Base-by-base conservation (phyloP, 2,329 filamentous ascomycete species). In the Fusarium avenaceum region DNA sequence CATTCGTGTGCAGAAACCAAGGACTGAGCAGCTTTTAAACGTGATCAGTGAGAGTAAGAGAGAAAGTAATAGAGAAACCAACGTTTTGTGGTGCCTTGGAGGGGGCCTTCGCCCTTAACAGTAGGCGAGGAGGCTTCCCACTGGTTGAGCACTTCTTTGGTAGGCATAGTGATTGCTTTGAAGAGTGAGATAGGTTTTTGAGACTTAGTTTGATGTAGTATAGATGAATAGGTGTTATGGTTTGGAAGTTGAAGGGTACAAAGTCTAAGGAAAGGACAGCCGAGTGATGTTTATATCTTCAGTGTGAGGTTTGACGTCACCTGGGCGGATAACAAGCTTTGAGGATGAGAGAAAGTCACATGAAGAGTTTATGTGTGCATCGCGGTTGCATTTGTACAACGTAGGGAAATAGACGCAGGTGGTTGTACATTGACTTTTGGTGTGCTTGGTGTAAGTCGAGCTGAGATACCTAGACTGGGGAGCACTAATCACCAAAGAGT, bases 1-100 rank as follows among this genome's bases (percentile, higher is more conserved):
- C 74, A 75, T 4, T 68, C 57, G 32, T 76, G 74, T 35, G 70
- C 72, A 11, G 69, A 50, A 14, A 76, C 57, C 3, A 77, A 62
- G 15, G 74, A 72, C 19, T 74, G 74, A 0, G 74, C 53, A 11
- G 54, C 51, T 57, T 47, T n/a, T 20, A 15, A 7, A 17, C 0
- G 2, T 8, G 14, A 7, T 60, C n/a, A 63, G 48, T 22, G 19
- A 14, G 0, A 13, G 7, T 4, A 3, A 7, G 7, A 2, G 1
- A 9, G 7, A 2, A 4, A 17, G 33, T 40, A 22, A 2, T 11
- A 38, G 15, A 11, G 7, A 24, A 33, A 48, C 66, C 3, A 46
- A 72, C 69, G 45, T 20, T 39, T 19, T 14, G 58, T 44, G 8
- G 46, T 53, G 39, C 61, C 65, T 32, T 62, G 58, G 8, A 75